Base-by-base conservation (phyloP, 148 eudicot genomes). In the Rhododendron simsii region DNA sequence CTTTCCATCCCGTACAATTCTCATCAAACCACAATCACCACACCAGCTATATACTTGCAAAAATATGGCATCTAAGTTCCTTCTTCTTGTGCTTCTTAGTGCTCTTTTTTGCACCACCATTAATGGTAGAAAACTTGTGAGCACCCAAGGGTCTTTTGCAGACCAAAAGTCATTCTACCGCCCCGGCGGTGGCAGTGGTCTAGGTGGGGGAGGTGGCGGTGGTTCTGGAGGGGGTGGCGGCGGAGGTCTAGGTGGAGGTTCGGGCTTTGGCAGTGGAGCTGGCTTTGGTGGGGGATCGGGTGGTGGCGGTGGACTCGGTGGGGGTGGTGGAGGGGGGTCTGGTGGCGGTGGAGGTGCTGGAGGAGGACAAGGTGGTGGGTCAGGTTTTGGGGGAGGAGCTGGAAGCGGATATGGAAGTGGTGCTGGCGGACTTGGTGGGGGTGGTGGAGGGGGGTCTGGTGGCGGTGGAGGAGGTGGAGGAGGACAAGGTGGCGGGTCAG, bases 391-490 rank as follows among this genome's bases (percentile, higher is more conserved):
- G 45, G 86, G 80, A 26, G 86, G 86, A 75, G 21, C 48, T 30
- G 86, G 86, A 35, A 71, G 81, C 10, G 86, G 86, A 37, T 73
- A 3, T 48, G 85, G 86, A 21, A 21, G 53, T 37, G 82, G 86
- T 8, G 44, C 44, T 0, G 74, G 84, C 0, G 75, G 89, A 2
- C 48, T 78, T 28, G 84, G 86, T 37, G 84, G 89, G 4, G 89
- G 89, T 3, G 82, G 85, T 33, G 89, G 86, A 3, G 81, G 81
- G 20, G 87, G 87, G 3, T 41, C 26, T 28, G 84, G 86, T 26
- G 84, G 89, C 4, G 89, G 89, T 3, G 82, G 85, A 21, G 89
- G 86, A 3, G 81, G 81, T 81, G 84, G 86, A 5, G 76, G 51
- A 14, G 85, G 87, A 45, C 11, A 41, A 50, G 87, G 83, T 1